Percentiles rank a stretch among this genome's conserved stretches.
phyloP scores from a whole-genome alignment of 768 basidiomycete species.

The Kwoniella pini region DNA sequence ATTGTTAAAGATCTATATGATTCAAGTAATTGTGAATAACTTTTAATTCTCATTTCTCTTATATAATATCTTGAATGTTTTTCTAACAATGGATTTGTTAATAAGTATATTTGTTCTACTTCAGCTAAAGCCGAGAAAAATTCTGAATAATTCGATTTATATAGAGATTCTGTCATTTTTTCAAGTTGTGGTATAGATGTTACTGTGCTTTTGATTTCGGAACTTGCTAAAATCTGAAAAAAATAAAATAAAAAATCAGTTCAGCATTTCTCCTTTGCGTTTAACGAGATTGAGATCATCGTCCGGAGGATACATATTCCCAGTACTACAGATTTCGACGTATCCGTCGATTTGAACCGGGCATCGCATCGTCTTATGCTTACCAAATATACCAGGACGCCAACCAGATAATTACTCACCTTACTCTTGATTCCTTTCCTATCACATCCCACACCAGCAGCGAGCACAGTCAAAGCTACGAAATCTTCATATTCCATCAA shows the following conservation, averaged over 20 bases:
- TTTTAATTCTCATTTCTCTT: constrained; percentile 93
- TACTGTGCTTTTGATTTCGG: constrained; percentile 83
- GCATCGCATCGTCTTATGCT: too few relatives aligned
- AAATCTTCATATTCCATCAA: constrained; percentile 86
- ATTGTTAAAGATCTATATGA: constrained; percentile 86
- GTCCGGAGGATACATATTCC: too few relatives aligned
- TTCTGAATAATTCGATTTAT: constrained; percentile 90
- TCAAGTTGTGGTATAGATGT: constrained; percentile 79
- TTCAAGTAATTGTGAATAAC: constrained; percentile 89
- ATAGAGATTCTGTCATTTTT: constrained; percentile 80
- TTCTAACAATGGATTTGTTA: constrained; percentile 81
- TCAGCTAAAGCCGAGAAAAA: constrained; percentile 89
- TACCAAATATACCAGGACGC: too few relatives aligned
- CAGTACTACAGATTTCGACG: too few relatives aligned
- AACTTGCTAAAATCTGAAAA: constrained; percentile 72
- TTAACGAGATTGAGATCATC: too few relatives aligned
- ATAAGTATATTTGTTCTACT: constrained; percentile 80
- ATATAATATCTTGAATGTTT: constrained; percentile 87
- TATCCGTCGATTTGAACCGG: too few relatives aligned
- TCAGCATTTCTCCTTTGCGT: too few relatives aligned
- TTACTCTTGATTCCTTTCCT: constrained; percentile 89
- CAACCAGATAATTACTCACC: constrained; percentile 56
- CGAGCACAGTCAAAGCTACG: constrained; percentile 78
- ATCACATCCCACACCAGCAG: constrained; percentile 72
- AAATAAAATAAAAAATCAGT: background rate